Percentiles rank a stretch among this genome's conserved stretches.
Evolutionary conservation across 208 protist genomes (phyloP).

Genomic region (Trypanosoma scelopori): DNA sequence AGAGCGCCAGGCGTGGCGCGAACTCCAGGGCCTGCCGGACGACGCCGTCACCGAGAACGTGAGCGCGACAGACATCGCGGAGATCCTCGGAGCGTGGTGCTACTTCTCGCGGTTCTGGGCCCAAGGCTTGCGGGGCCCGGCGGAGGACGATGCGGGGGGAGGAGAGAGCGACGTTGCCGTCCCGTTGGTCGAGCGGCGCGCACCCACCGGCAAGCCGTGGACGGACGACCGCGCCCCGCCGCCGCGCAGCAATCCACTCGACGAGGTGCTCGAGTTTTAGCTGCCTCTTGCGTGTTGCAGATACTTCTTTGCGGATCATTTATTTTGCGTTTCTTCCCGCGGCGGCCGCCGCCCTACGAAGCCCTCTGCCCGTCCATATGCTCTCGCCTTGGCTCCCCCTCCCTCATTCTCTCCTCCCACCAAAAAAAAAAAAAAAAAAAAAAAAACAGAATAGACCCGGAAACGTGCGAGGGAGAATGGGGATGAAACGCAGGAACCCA

Average conservation of each 20-base stretch:
- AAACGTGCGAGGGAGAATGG: too few species aligned
- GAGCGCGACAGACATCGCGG: slow-evolving; percentile 33
- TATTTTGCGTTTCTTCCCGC: slow-evolving; percentile 6
- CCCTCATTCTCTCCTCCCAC: too few species aligned
- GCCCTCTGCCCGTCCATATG: too few species aligned
- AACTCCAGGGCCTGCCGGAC: slow-evolving; percentile 45
- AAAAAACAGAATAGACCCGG: too few species aligned
- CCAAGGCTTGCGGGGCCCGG: slow-evolving; percentile 56
- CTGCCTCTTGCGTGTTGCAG: too few species aligned
- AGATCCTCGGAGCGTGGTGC: slow-evolving; percentile 57
- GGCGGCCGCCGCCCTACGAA: too few species aligned
- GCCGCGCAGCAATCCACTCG: slow-evolving; percentile 47
- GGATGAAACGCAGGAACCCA: too few species aligned
- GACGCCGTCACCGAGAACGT: slow-evolving; percentile 27
- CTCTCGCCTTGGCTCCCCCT: too few species aligned
- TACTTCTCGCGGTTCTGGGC: slow-evolving; percentile 70
- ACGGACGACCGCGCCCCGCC: slow-evolving; percentile 29
- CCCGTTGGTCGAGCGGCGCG: slow-evolving; percentile 27
- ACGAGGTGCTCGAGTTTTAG: slow-evolving; percentile 58
- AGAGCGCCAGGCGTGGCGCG: slow-evolving; percentile 50
- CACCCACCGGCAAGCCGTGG: neutral
- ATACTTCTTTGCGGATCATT: slow-evolving; percentile 7
- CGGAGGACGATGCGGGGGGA: slow-evolving; percentile 1
- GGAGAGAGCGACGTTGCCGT: slow-evolving; percentile 16
- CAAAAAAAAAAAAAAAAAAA: too few species aligned